Evolutionary conservation across 2,329 filamentous ascomycete species (phyloP).

Genomic region (Dendryphion nanum): DNA sequence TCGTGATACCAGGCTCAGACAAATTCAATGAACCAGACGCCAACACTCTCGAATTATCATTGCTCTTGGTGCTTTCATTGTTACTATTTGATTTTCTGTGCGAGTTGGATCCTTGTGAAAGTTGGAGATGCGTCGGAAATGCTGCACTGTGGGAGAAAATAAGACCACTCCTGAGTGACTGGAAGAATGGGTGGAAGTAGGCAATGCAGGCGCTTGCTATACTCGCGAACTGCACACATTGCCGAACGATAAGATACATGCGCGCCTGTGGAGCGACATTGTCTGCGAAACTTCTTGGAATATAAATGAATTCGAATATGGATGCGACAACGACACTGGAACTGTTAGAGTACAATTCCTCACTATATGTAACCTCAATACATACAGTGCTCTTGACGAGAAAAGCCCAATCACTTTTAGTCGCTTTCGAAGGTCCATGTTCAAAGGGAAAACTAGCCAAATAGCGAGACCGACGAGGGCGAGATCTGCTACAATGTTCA

Average conservation of each 20-base stretch:
- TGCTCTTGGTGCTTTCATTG: too few species aligned
- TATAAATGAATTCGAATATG: conserved; percentile 1
- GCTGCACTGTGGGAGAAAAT: conserved; percentile 1
- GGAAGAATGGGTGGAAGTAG: conserved; percentile 3
- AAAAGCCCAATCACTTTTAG: not conserved
- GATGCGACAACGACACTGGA: conserved; percentile 2
- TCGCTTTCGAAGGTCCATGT: conserved; percentile 2
- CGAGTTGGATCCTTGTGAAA: too few species aligned
- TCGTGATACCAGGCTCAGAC: too few species aligned
- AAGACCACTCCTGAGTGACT: conserved; percentile 1
- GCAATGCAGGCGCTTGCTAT: conserved; percentile 1
- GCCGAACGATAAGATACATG: not conserved
- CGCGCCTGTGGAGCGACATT: not conserved
- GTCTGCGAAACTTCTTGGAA: not conserved
- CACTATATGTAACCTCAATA: not conserved
- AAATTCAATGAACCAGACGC: too few species aligned
- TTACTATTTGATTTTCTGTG: too few species aligned
- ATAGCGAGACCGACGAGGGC: conserved; percentile 1
- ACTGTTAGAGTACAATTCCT: not conserved
- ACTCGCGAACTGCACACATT: conserved; percentile 1
- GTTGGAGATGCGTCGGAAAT: conserved; percentile 2
- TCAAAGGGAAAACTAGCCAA: conserved; percentile 1
- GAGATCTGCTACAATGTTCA: conserved; percentile 1
- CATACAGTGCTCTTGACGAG: conserved; percentile 1
- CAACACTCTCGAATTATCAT: too few species aligned